Conservation (phyloP, 768 basidiomycete species). For the Pisolithus orientalis region DNA sequence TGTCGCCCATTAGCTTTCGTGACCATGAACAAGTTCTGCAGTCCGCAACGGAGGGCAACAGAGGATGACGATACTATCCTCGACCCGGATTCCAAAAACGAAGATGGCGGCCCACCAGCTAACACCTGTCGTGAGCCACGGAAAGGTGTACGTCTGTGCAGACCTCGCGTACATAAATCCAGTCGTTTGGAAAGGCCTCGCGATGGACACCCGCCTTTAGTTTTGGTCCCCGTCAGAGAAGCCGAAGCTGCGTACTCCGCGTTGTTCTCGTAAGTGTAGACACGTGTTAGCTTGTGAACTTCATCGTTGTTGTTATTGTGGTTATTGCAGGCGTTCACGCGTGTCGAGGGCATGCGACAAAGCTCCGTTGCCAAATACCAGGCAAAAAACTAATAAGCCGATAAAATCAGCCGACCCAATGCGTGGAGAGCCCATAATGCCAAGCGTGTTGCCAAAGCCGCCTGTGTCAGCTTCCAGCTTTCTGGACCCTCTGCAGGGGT, state of each 20-base stretch:
- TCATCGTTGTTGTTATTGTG: not conserved
- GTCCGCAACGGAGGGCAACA: not conserved
- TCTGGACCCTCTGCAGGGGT: not conserved
- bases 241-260: constrained; percentile 21
- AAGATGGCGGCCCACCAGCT: not conserved
- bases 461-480: not conserved
- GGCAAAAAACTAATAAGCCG: no score
- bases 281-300: not conserved
- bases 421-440: no score
- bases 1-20: constrained; percentile 25
- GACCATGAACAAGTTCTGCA: constrained; percentile 16
- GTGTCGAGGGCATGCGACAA: constrained; percentile 1
- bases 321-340: constrained; percentile 3
- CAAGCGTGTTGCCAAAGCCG: not conserved
- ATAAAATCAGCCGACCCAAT: no score
- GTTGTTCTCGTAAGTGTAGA: constrained; percentile 20
- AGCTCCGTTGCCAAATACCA: not conserved
- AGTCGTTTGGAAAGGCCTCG: not conserved
- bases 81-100: not conserved
- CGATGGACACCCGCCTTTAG: constrained; percentile 12
- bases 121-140: not conserved
- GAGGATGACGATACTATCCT: not conserved
- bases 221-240: constrained; percentile 20
- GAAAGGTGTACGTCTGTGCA: not conserved
- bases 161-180: not conserved